A percentile compares a stretch with the other conserved stretches of the same genome.
Evolutionary conservation across 2,329 filamentous ascomycete genomes (phyloP).

Genomic region (Pseudogymnoascus sp.): DNA sequence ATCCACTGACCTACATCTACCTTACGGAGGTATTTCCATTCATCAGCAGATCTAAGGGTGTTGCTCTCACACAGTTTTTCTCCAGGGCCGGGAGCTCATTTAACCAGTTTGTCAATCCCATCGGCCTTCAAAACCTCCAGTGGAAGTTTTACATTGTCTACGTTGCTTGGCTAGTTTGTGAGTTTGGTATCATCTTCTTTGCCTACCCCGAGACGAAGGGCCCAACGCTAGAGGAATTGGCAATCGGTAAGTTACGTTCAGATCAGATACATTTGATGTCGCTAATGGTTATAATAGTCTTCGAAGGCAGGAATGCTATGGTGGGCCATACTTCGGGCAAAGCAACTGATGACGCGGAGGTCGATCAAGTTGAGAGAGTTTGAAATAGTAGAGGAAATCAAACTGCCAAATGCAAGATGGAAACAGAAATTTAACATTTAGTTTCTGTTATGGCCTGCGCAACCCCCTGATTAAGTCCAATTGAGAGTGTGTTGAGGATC

Average conservation of each 20-base stretch:
- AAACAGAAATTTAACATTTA: too few relatives aligned
- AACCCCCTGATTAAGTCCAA: too few relatives aligned
- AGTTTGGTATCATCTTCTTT: constrained; percentile 40
- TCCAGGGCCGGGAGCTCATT: constrained; percentile 16
- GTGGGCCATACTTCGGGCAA: background rate
- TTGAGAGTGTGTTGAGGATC: background rate
- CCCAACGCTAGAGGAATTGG: constrained; percentile 23
- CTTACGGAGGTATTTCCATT: constrained; percentile 14
- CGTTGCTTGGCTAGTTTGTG: constrained; percentile 25
- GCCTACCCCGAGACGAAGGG: constrained; percentile 56
- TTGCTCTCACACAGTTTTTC: constrained; percentile 1
- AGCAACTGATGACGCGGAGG: background rate
- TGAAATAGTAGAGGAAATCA: background rate
- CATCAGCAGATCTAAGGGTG: constrained; percentile 8
- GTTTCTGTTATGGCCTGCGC: too few relatives aligned
- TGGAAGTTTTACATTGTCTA: constrained; percentile 29
- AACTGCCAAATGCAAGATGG: background rate
- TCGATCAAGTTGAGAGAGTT: background rate
- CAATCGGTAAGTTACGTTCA: constrained; percentile 16
- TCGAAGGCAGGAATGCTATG: background rate
- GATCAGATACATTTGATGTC: background rate
- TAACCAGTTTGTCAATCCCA: constrained; percentile 31
- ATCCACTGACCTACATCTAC: constrained; percentile 13
- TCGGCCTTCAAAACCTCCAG: constrained; percentile 12
- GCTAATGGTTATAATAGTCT: background rate